These are phyloP conservation scores for Taphrina deformans DNA, from an alignment of 1,139 yeast genomes.

Conservation along the genomic window DNA sequence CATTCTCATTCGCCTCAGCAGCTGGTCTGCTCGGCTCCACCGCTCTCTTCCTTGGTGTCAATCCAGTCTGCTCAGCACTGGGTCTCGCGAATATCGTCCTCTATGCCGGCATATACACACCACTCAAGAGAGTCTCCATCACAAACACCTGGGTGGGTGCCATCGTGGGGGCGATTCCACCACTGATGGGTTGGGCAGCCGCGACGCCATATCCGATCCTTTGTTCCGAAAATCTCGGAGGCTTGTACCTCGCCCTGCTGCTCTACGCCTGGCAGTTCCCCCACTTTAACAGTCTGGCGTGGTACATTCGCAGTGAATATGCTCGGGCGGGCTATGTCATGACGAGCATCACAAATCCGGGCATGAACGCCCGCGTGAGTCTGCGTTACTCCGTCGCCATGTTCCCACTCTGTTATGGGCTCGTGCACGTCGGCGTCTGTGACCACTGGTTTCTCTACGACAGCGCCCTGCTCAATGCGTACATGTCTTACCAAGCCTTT, in stretches of 20 bases:
- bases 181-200: slow-evolving; percentile 99
- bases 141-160: slow-evolving; percentile 99
- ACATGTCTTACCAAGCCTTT: slow-evolving; percentile 79
- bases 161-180: slow-evolving; percentile 95
- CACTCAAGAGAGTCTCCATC: slow-evolving; percentile 79
- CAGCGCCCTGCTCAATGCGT: slow-evolving; percentile 75
- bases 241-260: slow-evolving; percentile 70
- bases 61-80: slow-evolving; percentile 58
- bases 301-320: slow-evolving; percentile 83
- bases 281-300: slow-evolving; percentile 89
- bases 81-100: slow-evolving; percentile 77
- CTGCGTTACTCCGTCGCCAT: slow-evolving; percentile 80
- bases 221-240: slow-evolving; percentile 37
- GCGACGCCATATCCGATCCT: slow-evolving; percentile 31
- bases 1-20: slow-evolving; percentile 72
- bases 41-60: slow-evolving; percentile 75
- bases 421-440: slow-evolving; percentile 75
- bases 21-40: slow-evolving; percentile 72
- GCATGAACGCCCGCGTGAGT: slow-evolving; percentile 88
- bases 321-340: slow-evolving; percentile 91
- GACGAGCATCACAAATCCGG: slow-evolving; percentile 94
- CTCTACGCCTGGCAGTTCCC: slow-evolving; percentile 99
- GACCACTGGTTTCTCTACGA: slow-evolving; percentile 80
- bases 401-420: slow-evolving; percentile 89
- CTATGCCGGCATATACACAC: slow-evolving; percentile 88